Conservation (phyloP, 2,329 filamentous ascomycete species). For the Calonectria leucothoes region DNA sequence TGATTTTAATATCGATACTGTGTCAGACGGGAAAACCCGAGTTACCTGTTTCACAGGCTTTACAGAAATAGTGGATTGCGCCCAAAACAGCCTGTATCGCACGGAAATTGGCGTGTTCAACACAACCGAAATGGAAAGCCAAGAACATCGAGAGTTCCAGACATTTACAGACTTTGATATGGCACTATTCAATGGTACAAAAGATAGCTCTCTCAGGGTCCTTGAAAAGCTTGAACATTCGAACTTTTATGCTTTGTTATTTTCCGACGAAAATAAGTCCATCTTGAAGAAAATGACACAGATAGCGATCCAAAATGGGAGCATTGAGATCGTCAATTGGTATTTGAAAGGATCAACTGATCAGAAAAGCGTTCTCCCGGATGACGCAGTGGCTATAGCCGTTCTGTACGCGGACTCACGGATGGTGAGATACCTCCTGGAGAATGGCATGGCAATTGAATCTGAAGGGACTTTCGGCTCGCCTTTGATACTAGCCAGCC, state of each 20-base stretch:
- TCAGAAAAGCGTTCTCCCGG: not conserved
- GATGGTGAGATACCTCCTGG: slow-evolving; percentile 2
- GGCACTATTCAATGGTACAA: not conserved
- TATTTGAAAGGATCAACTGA: not conserved
- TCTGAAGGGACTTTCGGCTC: slow-evolving; percentile 20
- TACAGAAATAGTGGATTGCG: not conserved
- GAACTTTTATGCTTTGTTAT: not conserved
- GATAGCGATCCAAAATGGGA: slow-evolving; percentile 12
- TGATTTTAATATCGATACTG: too few species aligned
- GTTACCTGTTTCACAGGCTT: not conserved
- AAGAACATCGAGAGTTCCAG: not conserved
- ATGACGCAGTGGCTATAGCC: slow-evolving; percentile 11
- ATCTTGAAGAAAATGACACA: not conserved
- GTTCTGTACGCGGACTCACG: not conserved
- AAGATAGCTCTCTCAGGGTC: not conserved
- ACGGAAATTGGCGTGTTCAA: too few species aligned
- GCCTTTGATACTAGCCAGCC: slow-evolving; percentile 9
- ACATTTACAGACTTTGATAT: slow-evolving; percentile 6
- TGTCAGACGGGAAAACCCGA: too few species aligned
- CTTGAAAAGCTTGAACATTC: not conserved
- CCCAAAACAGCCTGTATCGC: not conserved
- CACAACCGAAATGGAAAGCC: not conserved
- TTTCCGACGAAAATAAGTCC: not conserved
- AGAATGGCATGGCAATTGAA: slow-evolving; percentile 13
- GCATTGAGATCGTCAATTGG: not conserved